Evolutionary conservation across 352 stramenopile genomes (phyloP).

Genomic region (Pythium angustatum): DNA sequence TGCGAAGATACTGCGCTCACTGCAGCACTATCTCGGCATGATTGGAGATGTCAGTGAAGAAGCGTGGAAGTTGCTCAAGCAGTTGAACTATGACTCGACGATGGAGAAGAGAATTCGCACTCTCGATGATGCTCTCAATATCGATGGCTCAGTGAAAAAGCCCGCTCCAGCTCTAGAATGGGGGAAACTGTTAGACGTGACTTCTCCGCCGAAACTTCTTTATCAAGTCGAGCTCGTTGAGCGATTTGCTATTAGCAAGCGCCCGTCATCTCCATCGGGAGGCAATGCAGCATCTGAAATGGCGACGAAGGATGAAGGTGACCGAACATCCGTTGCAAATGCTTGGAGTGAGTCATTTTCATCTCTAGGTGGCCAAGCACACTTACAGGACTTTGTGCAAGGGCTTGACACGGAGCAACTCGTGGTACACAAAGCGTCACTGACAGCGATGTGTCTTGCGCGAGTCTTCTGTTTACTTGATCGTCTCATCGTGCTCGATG

Average conservation of each 20-base stretch:
- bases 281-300: not conserved
- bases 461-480: slow-evolving; percentile 73
- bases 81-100: slow-evolving; percentile 54
- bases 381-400: slow-evolving; percentile 62
- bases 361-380: slow-evolving; percentile 53
- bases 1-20: slow-evolving; percentile 25
- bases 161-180: slow-evolving; percentile 46
- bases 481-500: slow-evolving; percentile 64
- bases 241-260: slow-evolving; percentile 14
- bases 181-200: slow-evolving; percentile 56
- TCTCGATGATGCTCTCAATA: slow-evolving; percentile 59
- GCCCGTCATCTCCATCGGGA: not conserved
- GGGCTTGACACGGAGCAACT: slow-evolving; percentile 36
- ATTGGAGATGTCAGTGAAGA: slow-evolving; percentile 59
- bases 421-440: slow-evolving; percentile 37
- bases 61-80: slow-evolving; percentile 61
- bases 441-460: slow-evolving; percentile 65
- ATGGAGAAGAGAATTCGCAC: slow-evolving; percentile 78
- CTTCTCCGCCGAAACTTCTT: slow-evolving; percentile 48
- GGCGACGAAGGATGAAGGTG: not conserved
- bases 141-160: slow-evolving; percentile 68
- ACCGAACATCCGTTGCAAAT: slow-evolving; percentile 18
- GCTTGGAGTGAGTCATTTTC: slow-evolving; percentile 58
- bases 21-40: slow-evolving; percentile 58
- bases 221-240: slow-evolving; percentile 33